Conservation (phyloP, 805 yeast species). For the Wickerhamiella occidentalis region DNA sequence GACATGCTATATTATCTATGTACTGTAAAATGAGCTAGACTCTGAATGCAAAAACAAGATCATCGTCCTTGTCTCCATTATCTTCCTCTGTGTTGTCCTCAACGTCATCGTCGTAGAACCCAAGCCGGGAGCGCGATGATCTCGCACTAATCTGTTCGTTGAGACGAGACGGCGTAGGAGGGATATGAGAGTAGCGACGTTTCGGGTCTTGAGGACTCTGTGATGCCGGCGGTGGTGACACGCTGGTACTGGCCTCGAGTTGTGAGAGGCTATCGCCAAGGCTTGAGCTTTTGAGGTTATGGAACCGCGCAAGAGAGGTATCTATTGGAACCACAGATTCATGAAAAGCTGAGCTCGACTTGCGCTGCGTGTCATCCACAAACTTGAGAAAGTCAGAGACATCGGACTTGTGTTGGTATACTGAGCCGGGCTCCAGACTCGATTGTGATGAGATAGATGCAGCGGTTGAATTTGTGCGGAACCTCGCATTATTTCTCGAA, state of each 20-base stretch:
- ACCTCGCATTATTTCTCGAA: slow-evolving; percentile 20
- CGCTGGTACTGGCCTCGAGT: slow-evolving; percentile 8
- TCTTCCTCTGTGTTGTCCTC: slow-evolving; percentile 4
- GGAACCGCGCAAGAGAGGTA: slow-evolving; percentile 27
- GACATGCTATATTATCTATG: neutral
- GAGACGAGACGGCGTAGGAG: slow-evolving; percentile 29
- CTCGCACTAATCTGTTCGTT: slow-evolving; percentile 25
- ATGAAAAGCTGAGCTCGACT: slow-evolving; percentile 16
- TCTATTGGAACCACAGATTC: slow-evolving; percentile 15
- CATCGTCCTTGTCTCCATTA: slow-evolving; percentile 16
- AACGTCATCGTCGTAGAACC: slow-evolving; percentile 17
- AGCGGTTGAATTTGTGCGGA: neutral
- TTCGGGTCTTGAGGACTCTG: slow-evolving; percentile 8
- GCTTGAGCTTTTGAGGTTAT: slow-evolving; percentile 26
- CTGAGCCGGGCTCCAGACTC: slow-evolving; percentile 29
- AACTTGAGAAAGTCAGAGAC: slow-evolving; percentile 58
- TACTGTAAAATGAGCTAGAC: slow-evolving; percentile 7
- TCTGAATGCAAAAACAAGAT: slow-evolving; percentile 22
- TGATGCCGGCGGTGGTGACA: slow-evolving; percentile 6
- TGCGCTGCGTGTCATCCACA: slow-evolving; percentile 36
- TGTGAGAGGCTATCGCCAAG: slow-evolving; percentile 4
- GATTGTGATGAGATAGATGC: slow-evolving; percentile 17
- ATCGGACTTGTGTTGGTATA: slow-evolving; percentile 32
- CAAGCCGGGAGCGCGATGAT: slow-evolving; percentile 13
- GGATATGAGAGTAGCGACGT: slow-evolving; percentile 22